Conservation (phyloP, 495 filamentous ascomycete species). For the Talaromyces liani region DNA sequence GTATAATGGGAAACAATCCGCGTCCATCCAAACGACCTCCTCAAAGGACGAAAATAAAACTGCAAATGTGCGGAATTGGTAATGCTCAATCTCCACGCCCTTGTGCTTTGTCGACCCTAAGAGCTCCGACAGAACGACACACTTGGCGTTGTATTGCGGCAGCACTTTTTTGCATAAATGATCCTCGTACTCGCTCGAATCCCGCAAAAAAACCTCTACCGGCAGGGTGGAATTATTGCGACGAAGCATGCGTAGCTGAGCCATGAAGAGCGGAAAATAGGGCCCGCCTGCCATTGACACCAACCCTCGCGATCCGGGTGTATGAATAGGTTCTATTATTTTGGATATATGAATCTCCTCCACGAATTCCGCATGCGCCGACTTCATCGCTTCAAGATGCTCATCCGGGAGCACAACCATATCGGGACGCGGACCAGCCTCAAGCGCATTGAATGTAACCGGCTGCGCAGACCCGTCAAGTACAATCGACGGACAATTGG, state of each 20-base stretch:
- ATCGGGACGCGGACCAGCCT: constrained; percentile 25
- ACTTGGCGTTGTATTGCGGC: constrained; percentile 42
- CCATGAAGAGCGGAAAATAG: constrained; percentile 41
- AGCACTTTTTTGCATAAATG: constrained; percentile 45
- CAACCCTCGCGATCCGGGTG: constrained; percentile 41
- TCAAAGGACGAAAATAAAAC: constrained; percentile 55
- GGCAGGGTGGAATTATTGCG: constrained; percentile 48
- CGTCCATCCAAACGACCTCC: constrained; percentile 55
- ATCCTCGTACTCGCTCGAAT: constrained; percentile 40
- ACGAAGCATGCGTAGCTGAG: constrained; percentile 50
- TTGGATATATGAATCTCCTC: constrained; percentile 24
- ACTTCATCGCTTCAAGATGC: constrained; percentile 27
- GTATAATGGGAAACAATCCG: constrained; percentile 47
- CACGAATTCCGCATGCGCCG: constrained; percentile 38
- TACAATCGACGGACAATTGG: constrained; percentile 24
- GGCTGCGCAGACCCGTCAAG: constrained; percentile 16
- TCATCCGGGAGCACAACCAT: constrained; percentile 25
- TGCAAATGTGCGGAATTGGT: constrained; percentile 55
- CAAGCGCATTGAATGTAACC: constrained; percentile 26
- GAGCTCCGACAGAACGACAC: constrained; percentile 41
- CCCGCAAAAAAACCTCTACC: constrained; percentile 51
- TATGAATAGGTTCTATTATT: constrained; percentile 33
- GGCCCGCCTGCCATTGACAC: constrained; percentile 43
- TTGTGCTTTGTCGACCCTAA: constrained; percentile 18
- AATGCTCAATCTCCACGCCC: constrained; percentile 32